Conservation (phyloP, 2,329 filamentous ascomycete genomes). For the Cladosporium sp. region DNA sequence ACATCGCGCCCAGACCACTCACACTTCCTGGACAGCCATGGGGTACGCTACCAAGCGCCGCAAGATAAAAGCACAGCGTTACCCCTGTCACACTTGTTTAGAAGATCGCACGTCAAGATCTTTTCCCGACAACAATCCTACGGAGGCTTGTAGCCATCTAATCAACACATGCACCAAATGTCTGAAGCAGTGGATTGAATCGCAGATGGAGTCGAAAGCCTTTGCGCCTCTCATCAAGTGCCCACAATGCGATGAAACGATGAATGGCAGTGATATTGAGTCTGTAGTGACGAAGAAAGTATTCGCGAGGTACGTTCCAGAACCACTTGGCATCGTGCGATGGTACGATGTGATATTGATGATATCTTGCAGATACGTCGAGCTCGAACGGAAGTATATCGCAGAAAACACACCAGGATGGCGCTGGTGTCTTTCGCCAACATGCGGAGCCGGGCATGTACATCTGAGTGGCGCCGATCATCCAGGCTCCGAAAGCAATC, state of each 20-base stretch:
- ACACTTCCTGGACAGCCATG: not conserved
- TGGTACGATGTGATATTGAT: slow-evolving; percentile 29
- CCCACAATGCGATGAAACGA: slow-evolving; percentile 44
- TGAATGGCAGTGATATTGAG: slow-evolving; percentile 45
- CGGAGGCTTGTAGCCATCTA: slow-evolving; percentile 32
- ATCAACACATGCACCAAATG: slow-evolving; percentile 35
- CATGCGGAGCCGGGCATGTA: slow-evolving; percentile 50
- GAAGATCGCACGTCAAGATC: slow-evolving; percentile 11
- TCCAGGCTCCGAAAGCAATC: not conserved
- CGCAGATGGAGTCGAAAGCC: slow-evolving; percentile 20
- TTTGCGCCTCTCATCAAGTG: slow-evolving; percentile 31
- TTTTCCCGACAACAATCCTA: slow-evolving; percentile 35
- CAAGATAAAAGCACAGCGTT: slow-evolving; percentile 13
- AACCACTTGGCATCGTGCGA: slow-evolving; percentile 18
- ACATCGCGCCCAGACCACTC: not conserved
- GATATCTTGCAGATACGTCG: slow-evolving; percentile 35
- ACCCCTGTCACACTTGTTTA: slow-evolving; percentile 22
- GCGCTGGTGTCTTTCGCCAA: slow-evolving; percentile 48
- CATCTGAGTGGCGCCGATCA: slow-evolving; percentile 23
- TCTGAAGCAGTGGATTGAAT: slow-evolving; percentile 33
- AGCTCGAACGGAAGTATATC: slow-evolving; percentile 22
- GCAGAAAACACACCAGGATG: slow-evolving; percentile 37
- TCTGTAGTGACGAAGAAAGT: slow-evolving; percentile 41
- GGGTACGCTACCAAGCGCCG: slow-evolving; percentile 12
- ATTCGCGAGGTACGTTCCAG: slow-evolving; percentile 43